Base-by-base conservation (phyloP, 148 eudicot genomes). In the Vaccinium myrtillus region DNA sequence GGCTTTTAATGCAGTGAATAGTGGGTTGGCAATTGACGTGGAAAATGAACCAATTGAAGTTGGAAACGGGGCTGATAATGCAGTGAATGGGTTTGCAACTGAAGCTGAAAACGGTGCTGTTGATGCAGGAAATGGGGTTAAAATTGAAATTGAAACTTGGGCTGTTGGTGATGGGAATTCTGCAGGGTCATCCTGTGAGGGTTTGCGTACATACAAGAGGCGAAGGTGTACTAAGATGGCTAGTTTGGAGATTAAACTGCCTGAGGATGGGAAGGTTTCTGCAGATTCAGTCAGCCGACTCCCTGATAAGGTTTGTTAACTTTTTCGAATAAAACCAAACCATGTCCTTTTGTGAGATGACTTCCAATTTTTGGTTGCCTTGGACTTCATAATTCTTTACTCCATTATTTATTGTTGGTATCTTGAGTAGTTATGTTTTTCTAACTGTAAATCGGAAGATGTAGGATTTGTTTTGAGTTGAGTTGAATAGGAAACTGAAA, bases 151-250 rank as follows among this genome's bases (percentile, higher is more conserved):
- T 87, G 88, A 83, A 63, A 91, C 86, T 54, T 85, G 85, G 36
- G 71, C 30, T 84, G 76, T 19, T 50, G 85, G 70, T 16, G 74
- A 82, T 27, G 87, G 70, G 25, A 79, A 70, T 55, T 86, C 87
- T 39, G 78, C 82, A 32, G 83, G 81, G 69, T 81, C 82, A 0
- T 84, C 88, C 2, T 58, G 32, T 7, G 85, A 81, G 43, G 69
- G 53, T 55, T 49, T 92, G 65, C 87, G 78, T 27, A 92, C 91
- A 1, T 92, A 90, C 80, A 85, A 87, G 83, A 87, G 94, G 81
- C 91, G 92, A 75, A 91, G 77, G 78, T 65, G 61, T 56, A 54
- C 46, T 1, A 87, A 78, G 49, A 21, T 11, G 43, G 53, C 39
- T 14, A 84, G 61, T 82, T 87, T 83, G 12, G 81, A 71, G 39